Evolutionary conservation across 805 yeast species (phyloP).

Genomic region (Teunomyces stri): DNA sequence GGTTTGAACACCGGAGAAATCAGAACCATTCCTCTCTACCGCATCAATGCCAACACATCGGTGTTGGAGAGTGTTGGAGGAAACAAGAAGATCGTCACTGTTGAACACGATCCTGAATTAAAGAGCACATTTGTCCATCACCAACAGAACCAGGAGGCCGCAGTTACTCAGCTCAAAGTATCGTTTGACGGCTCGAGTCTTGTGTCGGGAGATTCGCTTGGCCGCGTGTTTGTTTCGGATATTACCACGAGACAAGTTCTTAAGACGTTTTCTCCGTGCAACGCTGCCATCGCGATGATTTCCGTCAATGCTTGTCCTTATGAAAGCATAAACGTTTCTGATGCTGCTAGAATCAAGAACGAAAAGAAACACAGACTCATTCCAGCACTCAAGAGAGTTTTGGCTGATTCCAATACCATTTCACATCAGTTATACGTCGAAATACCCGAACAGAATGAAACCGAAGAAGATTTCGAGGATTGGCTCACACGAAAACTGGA

Average conservation of each 20-base stretch:
- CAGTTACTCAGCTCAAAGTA: conserved; percentile 53
- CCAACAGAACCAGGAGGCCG: conserved; percentile 17
- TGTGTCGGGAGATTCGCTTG: conserved; percentile 72
- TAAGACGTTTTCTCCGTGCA: conserved; percentile 49
- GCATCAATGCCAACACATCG: conserved; percentile 29
- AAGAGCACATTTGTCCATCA: conserved; percentile 54
- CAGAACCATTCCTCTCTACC: conserved; percentile 52
- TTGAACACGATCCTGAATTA: conserved; percentile 50
- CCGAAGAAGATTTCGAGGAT: conserved; percentile 36
- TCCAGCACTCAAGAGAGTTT: conserved; percentile 65
- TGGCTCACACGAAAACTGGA: conserved; percentile 49
- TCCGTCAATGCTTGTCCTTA: conserved; percentile 20
- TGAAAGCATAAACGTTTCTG: conserved; percentile 18
- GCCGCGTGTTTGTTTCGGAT: conserved; percentile 68
- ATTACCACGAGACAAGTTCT: conserved; percentile 65
- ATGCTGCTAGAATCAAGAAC: conserved; percentile 10
- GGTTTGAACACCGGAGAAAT: conserved; percentile 68
- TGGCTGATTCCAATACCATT: conserved; percentile 39
- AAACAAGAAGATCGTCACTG: conserved; percentile 47
- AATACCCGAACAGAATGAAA: conserved; percentile 20
- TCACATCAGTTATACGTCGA: conserved; percentile 45
- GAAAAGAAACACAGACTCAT: conserved; percentile 45
- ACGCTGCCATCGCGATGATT: conserved; percentile 33
- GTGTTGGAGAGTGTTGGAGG: conserved; percentile 64
- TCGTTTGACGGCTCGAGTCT: conserved; percentile 75